Evolutionary conservation across 1,284 basidiomycete genomes (phyloP), one percentile per base, ranked within the genome.

Genomic region (Schizophyllum commune): DNA sequence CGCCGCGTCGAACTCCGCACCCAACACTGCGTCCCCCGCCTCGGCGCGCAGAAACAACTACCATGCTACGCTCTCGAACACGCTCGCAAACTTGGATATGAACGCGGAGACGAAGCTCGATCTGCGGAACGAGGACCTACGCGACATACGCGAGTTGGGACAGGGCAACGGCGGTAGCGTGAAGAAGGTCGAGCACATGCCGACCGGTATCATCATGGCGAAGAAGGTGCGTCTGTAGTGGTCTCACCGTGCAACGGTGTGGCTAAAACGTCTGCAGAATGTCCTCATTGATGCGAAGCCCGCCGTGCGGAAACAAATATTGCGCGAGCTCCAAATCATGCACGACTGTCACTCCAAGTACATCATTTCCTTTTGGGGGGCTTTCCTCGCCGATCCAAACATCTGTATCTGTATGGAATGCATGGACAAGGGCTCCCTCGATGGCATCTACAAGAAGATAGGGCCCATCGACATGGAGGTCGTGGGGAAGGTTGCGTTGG

Each of bases 401-500:
- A 96, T 99, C 70, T 98, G 95, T 74, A 96, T 99, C 66, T 98
- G 96, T 75, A 98, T 99, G 90, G 96, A 99, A 71, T 93, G 80
- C 73, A 96, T 96, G 95, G 94, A 99, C 77, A 92, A 89, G 72
- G 89, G 89, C 15, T 92, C 90, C 19, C 79, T 92, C 33, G 97
- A 99, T 72, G 86, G 88, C 39, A 96, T 99, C 66, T 99, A 97
- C 79, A 95, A 94, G 76, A 87, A 88, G 70, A 90, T 92, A 65
- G 97, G 96, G 0, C 83, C 94, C 2, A 91, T 99, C 66, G 85
- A 92, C 63, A 90, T 96, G 65, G 85, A 91, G 39, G 88, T 99
- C 21, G 93, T 98, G 20, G 91, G 89, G 53, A 89, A 91, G 72
- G 91, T 99, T 60, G 94, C 96, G 7, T 80, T 94, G 60, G 89